Conservation (phyloP, 352 stramenopile genomes). For the Phytophthora chlamydospora region DNA sequence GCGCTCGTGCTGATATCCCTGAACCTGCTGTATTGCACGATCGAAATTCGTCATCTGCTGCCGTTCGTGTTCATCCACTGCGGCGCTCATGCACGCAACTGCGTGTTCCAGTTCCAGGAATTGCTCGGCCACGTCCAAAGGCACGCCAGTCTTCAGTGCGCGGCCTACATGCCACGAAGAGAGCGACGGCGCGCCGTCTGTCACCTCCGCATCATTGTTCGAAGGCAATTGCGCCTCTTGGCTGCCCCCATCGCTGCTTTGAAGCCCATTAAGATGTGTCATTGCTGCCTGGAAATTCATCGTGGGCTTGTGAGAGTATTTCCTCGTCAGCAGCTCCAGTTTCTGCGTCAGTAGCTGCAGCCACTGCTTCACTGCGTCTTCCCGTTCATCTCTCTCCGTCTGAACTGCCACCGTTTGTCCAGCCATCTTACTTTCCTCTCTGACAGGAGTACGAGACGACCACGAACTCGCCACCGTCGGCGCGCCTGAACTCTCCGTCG, state of each 20-base stretch:
- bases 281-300: constrained; percentile 31
- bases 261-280: constrained; percentile 20
- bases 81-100: constrained; percentile 36
- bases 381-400: constrained; percentile 31
- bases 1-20: constrained; percentile 57
- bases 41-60: constrained; percentile 55
- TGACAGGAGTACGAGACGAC: constrained; percentile 17
- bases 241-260: not conserved
- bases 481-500: constrained; percentile 9
- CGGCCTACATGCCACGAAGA: constrained; percentile 49
- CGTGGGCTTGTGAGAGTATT: constrained; percentile 47
- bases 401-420: constrained; percentile 15
- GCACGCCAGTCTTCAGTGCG: constrained; percentile 34
- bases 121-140: constrained; percentile 27
- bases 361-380: constrained; percentile 52
- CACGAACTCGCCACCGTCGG: constrained; percentile 29
- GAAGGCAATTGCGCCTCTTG: not conserved
- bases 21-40: constrained; percentile 51
- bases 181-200: not conserved
- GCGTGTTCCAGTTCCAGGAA: constrained; percentile 49
- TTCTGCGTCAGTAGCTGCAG: constrained; percentile 52
- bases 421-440: not conserved
- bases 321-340: constrained; percentile 40
- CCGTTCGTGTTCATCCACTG: constrained; percentile 38
- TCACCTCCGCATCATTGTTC: not conserved